These are phyloP conservation scores for Kandelia obovata DNA, from an alignment of 345 rosid species.

Conservation along the genomic window DNA sequence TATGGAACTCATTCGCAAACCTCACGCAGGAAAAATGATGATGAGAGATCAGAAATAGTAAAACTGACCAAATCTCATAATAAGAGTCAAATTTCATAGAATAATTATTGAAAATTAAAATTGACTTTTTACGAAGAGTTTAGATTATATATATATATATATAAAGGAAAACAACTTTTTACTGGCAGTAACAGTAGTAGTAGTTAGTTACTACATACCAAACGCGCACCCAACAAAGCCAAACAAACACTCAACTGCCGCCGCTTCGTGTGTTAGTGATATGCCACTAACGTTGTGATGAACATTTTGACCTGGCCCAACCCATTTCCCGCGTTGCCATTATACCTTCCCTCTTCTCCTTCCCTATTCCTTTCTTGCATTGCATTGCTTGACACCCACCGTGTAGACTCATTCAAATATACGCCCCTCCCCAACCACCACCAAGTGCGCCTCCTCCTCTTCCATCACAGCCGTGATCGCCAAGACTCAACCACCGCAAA, in stretches of 20 bases:
- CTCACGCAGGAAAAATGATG: too few relatives aligned
- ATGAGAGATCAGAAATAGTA: too few relatives aligned
- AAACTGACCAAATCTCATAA: too few relatives aligned
- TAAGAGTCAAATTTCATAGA: too few relatives aligned
- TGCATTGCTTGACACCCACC: slow-evolving; percentile 24
- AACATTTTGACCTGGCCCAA: slow-evolving; percentile 28
- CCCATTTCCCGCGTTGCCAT: slow-evolving; percentile 47
- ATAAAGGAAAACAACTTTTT: too few relatives aligned
- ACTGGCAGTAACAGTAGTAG: not conserved
- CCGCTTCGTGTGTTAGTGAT: too few relatives aligned
- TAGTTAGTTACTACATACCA: not conserved
- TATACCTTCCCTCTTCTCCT: slow-evolving; percentile 36
- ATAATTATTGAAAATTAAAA: too few relatives aligned
- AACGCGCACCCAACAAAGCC: not conserved
- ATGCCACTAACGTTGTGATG: too few relatives aligned
- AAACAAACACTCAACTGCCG: slow-evolving; percentile 6
- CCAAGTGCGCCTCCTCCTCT: too few relatives aligned
- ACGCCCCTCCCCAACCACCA: not conserved
- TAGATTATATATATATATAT: too few relatives aligned
- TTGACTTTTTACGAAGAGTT: too few relatives aligned
- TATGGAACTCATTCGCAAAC: too few relatives aligned
- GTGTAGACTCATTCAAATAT: slow-evolving; percentile 43
- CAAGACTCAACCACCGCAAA: slow-evolving; percentile 3
- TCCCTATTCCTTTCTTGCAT: slow-evolving; percentile 50
- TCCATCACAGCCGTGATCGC: slow-evolving; percentile 12